Percentiles rank a stretch among this genome's conserved stretches.
Evolutionary conservation across 805 yeast species (phyloP).

Genomic region (Grigorovia jiainica): DNA sequence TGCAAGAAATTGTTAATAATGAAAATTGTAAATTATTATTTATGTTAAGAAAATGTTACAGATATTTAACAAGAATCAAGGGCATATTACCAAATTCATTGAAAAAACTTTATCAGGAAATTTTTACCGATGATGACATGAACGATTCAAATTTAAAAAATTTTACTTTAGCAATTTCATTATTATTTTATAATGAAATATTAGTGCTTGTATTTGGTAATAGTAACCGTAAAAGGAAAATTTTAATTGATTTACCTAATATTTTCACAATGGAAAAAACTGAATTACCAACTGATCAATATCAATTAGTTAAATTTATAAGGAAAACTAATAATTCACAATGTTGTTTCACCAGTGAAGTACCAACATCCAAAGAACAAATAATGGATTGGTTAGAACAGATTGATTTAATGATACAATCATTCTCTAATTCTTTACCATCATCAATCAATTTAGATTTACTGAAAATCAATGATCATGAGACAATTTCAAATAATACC

Average conservation of each 20-base stretch:
- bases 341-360: conserved; percentile 14
- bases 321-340: conserved; percentile 12
- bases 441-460: conserved; percentile 14
- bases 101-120: conserved; percentile 8
- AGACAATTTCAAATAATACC: not conserved
- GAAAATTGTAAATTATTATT: not conserved
- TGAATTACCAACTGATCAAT: conserved; percentile 5
- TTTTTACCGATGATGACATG: conserved; percentile 8
- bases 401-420: conserved; percentile 1
- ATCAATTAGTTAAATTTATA: conserved; percentile 13
- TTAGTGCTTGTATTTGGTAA: not conserved
- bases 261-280: conserved; percentile 9
- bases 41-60: conserved; percentile 29
- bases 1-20: not conserved
- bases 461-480: conserved; percentile 8
- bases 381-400: conserved; percentile 16
- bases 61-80: conserved; percentile 16
- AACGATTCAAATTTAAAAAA: conserved; percentile 10
- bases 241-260: conserved; percentile 18
- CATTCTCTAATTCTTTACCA: conserved; percentile 3
- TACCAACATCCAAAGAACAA: conserved; percentile 12
- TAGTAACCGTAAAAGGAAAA: conserved; percentile 2
- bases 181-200: conserved; percentile 11
- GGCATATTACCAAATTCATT: conserved; percentile 14
- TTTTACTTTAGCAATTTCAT: conserved; percentile 10